These are phyloP conservation scores for Apium graveolens DNA, from an alignment of 129 eudicot genomes.

Conservation along the genomic window DNA sequence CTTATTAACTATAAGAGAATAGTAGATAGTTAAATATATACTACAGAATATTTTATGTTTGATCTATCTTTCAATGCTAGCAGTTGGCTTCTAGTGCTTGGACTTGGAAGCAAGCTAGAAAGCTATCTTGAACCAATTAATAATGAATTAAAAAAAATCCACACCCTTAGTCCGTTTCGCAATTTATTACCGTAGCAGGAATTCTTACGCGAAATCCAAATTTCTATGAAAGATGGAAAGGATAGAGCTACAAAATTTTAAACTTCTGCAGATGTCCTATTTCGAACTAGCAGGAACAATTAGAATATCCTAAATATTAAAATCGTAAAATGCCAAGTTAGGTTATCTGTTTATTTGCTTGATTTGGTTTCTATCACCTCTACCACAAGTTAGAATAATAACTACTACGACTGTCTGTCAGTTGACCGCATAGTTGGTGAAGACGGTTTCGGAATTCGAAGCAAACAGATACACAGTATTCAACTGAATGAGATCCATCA, in stretches of 20 bases:
- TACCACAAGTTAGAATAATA: neutral
- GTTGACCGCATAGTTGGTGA: neutral
- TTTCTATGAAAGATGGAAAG: neutral
- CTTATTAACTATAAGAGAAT: neutral
- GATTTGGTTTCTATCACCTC: neutral
- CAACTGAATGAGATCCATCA: neutral
- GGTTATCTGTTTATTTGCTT: neutral
- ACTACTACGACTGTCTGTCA: neutral
- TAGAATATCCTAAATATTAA: neutral
- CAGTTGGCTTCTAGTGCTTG: neutral
- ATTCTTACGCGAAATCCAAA: neutral
- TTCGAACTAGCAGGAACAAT: neutral
- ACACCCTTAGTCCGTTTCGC: neutral
- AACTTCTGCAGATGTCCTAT: neutral
- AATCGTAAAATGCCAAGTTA: neutral
- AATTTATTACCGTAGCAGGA: neutral
- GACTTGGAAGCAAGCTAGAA: neutral
- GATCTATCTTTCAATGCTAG: neutral
- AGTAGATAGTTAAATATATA: neutral
- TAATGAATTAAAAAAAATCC: neutral
- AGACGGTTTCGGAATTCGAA: neutral
- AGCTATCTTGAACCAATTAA: neutral
- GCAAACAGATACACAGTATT: neutral
- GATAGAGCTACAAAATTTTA: neutral
- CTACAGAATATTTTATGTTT: neutral